Conservation (phyloP, 768 basidiomycete genomes). For the Boletus fagicola region DNA sequence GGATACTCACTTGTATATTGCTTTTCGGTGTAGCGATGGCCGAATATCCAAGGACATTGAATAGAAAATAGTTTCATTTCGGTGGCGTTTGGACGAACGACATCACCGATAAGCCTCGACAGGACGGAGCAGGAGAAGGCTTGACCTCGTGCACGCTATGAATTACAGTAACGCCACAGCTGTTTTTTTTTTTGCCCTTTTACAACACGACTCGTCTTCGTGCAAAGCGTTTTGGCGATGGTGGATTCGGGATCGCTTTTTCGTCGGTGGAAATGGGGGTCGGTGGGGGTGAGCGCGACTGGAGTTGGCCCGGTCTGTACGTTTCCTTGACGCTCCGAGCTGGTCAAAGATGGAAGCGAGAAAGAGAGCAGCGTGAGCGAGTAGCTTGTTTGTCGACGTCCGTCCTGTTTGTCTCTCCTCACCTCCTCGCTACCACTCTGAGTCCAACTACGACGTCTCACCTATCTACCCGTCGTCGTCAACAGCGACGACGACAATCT, state of each 20-base stretch:
- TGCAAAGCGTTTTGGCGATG: neutral
- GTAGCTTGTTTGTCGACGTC: conserved; percentile 18
- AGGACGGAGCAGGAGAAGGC: neutral
- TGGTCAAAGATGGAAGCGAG: conserved; percentile 17
- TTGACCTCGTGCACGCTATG: neutral
- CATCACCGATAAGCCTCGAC: too few species aligned
- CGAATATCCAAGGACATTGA: neutral
- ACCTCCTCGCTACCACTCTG: conserved; percentile 10
- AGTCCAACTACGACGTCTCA: conserved; percentile 2
- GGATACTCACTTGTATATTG: neutral
- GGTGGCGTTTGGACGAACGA: too few species aligned
- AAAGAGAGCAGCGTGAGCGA: neutral
- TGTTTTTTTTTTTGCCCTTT: neutral
- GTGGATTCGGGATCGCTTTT: neutral
- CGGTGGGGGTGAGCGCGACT: neutral
- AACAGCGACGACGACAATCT: conserved; percentile 21
- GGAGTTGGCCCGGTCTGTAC: neutral
- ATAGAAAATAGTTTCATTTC: neutral
- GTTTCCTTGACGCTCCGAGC: neutral
- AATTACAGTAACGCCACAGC: neutral
- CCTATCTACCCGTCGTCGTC: conserved; percentile 26
- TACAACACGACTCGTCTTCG: neutral
- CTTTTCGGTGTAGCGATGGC: neutral
- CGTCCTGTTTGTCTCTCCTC: conserved; percentile 22
- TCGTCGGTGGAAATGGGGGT: neutral